These are phyloP conservation scores for Verticillium klebahnii DNA, from an alignment of 2,329 filamentous ascomycete species.

Conservation along the genomic window DNA sequence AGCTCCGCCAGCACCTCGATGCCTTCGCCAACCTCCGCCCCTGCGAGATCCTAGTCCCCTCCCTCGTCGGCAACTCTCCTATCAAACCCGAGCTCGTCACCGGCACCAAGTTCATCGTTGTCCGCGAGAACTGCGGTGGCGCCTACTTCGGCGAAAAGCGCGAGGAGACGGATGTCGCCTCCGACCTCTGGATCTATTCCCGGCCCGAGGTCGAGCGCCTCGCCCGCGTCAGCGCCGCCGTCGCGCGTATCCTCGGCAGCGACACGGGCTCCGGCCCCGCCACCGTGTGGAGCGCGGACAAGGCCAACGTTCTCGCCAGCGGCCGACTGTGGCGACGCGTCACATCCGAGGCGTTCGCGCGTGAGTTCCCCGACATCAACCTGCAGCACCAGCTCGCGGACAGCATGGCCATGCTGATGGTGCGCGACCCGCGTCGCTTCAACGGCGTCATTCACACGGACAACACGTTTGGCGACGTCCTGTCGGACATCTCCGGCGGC, in stretches of 20 bases:
- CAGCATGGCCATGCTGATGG: constrained; percentile 43
- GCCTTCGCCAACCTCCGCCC: constrained; percentile 48
- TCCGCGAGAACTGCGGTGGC: constrained; percentile 46
- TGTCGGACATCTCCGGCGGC: constrained; percentile 40
- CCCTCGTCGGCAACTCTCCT: constrained; percentile 33
- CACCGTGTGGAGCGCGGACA: constrained; percentile 43
- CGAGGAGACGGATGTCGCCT: constrained; percentile 36
- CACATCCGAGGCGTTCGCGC: constrained; percentile 32
- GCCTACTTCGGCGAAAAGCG: constrained; percentile 45
- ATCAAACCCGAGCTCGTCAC: constrained; percentile 38
- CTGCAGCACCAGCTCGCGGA: constrained; percentile 42
- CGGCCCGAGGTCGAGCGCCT: constrained; percentile 40
- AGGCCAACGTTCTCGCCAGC: constrained; percentile 48
- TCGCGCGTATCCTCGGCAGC: constrained; percentile 30
- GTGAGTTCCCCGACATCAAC: constrained; percentile 36
- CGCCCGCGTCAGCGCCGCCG: constrained; percentile 38
- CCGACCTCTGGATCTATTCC: constrained; percentile 43
- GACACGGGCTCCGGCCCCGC: constrained; percentile 26
- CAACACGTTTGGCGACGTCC: constrained; percentile 43
- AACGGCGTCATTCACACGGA: constrained; percentile 43
- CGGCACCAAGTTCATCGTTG: constrained; percentile 43
- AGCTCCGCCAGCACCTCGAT: constrained; percentile 32
- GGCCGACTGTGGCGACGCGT: constrained; percentile 43
- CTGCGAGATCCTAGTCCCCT: constrained; percentile 38
- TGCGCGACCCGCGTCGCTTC: constrained; percentile 39